Base-by-base conservation (phyloP, 495 filamentous ascomycete genomes). In the Lasiosphaeris hirsuta region DNA sequence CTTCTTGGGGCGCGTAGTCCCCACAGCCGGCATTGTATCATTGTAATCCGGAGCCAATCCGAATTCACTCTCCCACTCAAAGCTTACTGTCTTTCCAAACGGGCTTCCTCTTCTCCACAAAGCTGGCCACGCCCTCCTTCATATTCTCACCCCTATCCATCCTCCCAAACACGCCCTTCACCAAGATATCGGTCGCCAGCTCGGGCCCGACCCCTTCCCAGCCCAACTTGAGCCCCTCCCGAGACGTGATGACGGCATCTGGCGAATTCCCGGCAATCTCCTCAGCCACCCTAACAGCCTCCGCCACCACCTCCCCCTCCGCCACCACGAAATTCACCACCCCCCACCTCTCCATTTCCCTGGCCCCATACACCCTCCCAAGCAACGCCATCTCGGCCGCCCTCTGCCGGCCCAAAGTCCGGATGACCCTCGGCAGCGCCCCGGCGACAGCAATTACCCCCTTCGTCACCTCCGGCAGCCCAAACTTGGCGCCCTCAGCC, bases 361-460 rank as follows among this genome's bases (percentile, higher is more conserved):
- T 63, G 3, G 89, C 87, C 1, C 63, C 65, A 42, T 90, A 78
- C 46, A 39, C 48, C 4, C 86, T 71, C 2, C 89, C 89, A 35
- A 84, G 83, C 34, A 94, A 69, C n/a, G 84, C 87, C 59, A 94
- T 78, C 73, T 93, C 88, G 15, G 83, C 83, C 1, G 88, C 89
- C 46, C 89, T 74, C 73, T 86, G 87, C 43, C 81, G 63, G 5
- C 89, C 88, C 19, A 90, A 68, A 1, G 77, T 82, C n/a, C 82
- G 71, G n/a, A 85, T 72, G n/a, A 94, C 64, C 44, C 90, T 80
- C 7, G 89, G 88, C 42, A 95, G 70, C 36, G 83, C 88, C 8
- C 90, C 90, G 0, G 88, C 88, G 2, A 89, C 73, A 3, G 90
- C 84, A 33, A 86, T 82, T 5, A 95, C 83, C 0, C 90, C 90